Evolutionary conservation across 495 filamentous ascomycete species (phyloP).

Genomic region (Hypoxylon perforatum): DNA sequence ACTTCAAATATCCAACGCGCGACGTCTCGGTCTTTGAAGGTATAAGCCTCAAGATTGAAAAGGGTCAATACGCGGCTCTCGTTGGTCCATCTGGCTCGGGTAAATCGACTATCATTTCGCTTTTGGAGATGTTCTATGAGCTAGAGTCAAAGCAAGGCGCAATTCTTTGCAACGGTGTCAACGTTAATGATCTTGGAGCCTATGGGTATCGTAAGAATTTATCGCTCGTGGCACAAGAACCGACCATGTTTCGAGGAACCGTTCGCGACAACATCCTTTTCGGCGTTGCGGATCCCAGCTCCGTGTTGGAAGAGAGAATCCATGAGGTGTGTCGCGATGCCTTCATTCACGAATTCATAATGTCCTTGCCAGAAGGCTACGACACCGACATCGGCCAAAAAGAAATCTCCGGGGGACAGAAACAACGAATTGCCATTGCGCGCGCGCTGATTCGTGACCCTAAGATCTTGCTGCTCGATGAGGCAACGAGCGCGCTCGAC

Average conservation of each 20-base stretch:
- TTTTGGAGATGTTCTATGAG: constrained; percentile 68
- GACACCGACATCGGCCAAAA: constrained; percentile 65
- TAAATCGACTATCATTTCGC: constrained; percentile 65
- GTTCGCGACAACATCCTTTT: constrained; percentile 61
- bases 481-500: constrained; percentile 74
- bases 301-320: neutral
- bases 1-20: constrained; percentile 60
- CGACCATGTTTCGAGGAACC: constrained; percentile 54
- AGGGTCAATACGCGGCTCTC: constrained; percentile 49
- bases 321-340: constrained; percentile 28
- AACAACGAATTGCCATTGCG: constrained; percentile 72
- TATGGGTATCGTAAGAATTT: constrained; percentile 53
- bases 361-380: constrained; percentile 60
- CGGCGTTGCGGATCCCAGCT: constrained; percentile 44
- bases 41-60: constrained; percentile 60
- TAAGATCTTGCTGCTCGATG: constrained; percentile 78
- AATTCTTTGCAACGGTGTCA: constrained; percentile 63
- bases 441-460: constrained; percentile 74
- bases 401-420: constrained; percentile 73
- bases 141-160: constrained; percentile 80
- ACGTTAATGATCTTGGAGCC: constrained; percentile 79
- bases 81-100: too few species aligned
- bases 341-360: constrained; percentile 57
- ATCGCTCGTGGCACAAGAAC: constrained; percentile 29
- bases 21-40: constrained; percentile 61